Base-by-base conservation (phyloP, 2,329 filamentous ascomycete genomes). In the Ascochyta rabiei region DNA sequence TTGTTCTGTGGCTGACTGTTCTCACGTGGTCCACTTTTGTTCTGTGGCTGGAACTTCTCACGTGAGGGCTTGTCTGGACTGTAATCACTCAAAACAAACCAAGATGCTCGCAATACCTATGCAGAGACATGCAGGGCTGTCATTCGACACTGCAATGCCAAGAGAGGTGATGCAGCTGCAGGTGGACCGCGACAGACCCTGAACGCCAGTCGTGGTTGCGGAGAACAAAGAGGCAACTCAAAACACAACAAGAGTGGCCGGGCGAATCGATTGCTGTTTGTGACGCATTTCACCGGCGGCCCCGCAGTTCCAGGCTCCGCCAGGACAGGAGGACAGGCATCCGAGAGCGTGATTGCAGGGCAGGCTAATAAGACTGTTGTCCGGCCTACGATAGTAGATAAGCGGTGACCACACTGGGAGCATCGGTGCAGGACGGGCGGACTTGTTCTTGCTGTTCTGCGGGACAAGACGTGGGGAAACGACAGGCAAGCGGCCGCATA, bases 271-370 rank as follows among this genome's bases (percentile, higher is more conserved):
- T 30, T 42, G 49, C 54, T 46, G 45, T 50, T 30, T 42, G 44
- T 46, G 41, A 52, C 44, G 54, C 45, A 53, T 53, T 52, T 45
- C 35, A 53, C 45, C 43, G 48, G 54, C 54, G 49, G 51, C 54
- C 54, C 54, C 54, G 54, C 54, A 49, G 44, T 52, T 41, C 34
- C 44, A 49, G 44, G 47, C 31, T 30, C 42, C 35, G 45, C 2
- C 21, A 43, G 42, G 41, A 34, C 39, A 19, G 19, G 40, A 24
- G 30, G 45, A 45, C 52, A 23, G 45, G 45, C 33, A 19, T 44
- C 2, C 31, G 18, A 19, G 45, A 43, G 19, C 24, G 24, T 30
- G 35, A 35, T 30, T 21, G 35, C 38, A 33, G 38, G 40, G 26
- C 16, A 19, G 26, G 48, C 41, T 40, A 28, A 21, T 10, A 4